Evolutionary conservation across 768 basidiomycete genomes (phyloP).

Genomic region (Pisolithus tinctorius): DNA sequence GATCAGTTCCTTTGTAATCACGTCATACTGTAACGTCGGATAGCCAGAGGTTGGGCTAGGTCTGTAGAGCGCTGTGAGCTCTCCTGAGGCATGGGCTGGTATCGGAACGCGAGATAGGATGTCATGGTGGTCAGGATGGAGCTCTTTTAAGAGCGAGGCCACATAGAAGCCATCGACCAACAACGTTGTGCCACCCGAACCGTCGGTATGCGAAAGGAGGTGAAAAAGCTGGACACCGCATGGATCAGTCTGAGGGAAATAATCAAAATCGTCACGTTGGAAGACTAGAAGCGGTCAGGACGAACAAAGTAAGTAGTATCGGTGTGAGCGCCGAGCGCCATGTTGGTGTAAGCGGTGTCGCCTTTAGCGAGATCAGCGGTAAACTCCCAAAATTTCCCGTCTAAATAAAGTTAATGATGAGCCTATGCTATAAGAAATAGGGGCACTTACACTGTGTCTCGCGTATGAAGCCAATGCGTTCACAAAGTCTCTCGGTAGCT

Average conservation of each 20-base stretch:
- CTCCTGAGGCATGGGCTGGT: slow-evolving; percentile 87
- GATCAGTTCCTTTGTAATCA: slow-evolving; percentile 48
- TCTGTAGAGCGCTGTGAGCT: slow-evolving; percentile 47
- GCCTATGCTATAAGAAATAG: not conserved
- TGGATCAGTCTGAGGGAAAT: slow-evolving; percentile 67
- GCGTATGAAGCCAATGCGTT: slow-evolving; percentile 80
- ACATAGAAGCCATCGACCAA: slow-evolving; percentile 95
- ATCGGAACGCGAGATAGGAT: slow-evolving; percentile 63
- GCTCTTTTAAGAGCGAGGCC: slow-evolving; percentile 68
- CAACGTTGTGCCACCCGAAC: slow-evolving; percentile 81
- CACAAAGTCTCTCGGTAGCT: slow-evolving; percentile 72
- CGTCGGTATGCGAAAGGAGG: slow-evolving; percentile 75
- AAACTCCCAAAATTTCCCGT: slow-evolving; percentile 97
- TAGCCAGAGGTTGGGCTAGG: slow-evolving; percentile 55
- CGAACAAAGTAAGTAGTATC: slow-evolving; percentile 53
- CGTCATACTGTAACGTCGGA: slow-evolving; percentile 68
- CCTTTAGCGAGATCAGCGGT: slow-evolving; percentile 86
- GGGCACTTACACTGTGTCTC: slow-evolving; percentile 61
- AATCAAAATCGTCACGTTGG: slow-evolving; percentile 4
- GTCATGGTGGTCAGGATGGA: slow-evolving; percentile 64
- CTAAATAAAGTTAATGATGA: slow-evolving; percentile 36
- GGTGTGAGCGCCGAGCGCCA: slow-evolving; percentile 82
- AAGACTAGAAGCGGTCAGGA: slow-evolving; percentile 2
- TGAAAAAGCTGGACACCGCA: slow-evolving; percentile 96
- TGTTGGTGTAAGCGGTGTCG: slow-evolving; percentile 89